Percentiles rank a stretch among this genome's conserved stretches.
Evolutionary conservation across 306 rosid genomes (phyloP).

Genomic region (Sesbania bispinosa): DNA sequence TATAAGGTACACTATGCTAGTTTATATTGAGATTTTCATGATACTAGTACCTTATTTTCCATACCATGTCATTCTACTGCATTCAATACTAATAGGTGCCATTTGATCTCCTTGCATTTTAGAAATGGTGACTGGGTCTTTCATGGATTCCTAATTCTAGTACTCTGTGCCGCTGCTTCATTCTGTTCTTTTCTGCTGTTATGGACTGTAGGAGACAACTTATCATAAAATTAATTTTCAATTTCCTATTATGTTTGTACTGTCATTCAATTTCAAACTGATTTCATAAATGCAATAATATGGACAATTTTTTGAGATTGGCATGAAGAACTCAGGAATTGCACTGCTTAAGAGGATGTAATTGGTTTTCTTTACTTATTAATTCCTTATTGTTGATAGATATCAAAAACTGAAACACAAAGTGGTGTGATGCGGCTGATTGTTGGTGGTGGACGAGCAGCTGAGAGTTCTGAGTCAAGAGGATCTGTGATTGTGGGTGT

Average conservation of each 20-base stretch:
- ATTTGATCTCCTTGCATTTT: neutral
- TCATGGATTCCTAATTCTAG: constrained; percentile 5
- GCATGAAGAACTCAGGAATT: neutral
- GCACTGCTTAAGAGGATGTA: neutral
- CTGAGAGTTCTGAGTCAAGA: constrained; percentile 72
- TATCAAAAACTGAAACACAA: constrained; percentile 83
- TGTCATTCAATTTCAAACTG: constrained; percentile 6
- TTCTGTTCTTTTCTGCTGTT: constrained; percentile 13
- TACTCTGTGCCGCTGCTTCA: neutral
- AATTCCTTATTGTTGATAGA: constrained; percentile 44
- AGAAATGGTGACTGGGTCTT: neutral
- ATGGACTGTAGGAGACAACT: neutral
- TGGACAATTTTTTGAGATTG: constrained; percentile 7
- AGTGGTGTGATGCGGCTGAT: constrained; percentile 98
- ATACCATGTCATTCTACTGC: constrained; percentile 6
- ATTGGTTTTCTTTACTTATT: constrained; percentile 4
- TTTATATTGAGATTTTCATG: constrained; percentile 21
- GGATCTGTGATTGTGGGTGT: constrained; percentile 99
- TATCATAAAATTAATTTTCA: too few relatives aligned
- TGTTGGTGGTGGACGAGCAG: constrained; percentile 98
- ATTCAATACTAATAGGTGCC: neutral
- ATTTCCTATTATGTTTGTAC: neutral
- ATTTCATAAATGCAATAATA: neutral
- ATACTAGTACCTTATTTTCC: constrained; percentile 1
- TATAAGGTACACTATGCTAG: constrained; percentile 65